Evolutionary conservation across 2,329 filamentous ascomycete species (phyloP).

Genomic region (Scopulariopsis brevicaulis): DNA sequence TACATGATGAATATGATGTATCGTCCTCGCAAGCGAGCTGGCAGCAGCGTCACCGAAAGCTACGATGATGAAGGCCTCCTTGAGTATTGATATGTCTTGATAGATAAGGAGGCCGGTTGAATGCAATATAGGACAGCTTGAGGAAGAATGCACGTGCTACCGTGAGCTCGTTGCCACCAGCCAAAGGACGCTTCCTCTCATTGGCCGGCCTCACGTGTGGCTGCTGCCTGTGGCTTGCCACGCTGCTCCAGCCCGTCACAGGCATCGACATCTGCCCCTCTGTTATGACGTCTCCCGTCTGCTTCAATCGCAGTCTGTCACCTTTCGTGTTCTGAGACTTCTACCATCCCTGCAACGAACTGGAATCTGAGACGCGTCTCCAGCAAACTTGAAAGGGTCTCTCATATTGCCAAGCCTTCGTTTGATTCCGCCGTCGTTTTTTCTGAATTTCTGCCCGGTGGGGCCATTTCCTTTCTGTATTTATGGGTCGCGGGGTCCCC

Average conservation of each 20-base stretch:
- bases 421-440: not conserved
- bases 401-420: not conserved
- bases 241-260: not conserved
- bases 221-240: not conserved
- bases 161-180: not conserved
- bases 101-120: not conserved
- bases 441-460: not conserved
- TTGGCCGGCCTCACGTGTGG: not conserved
- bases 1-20: not conserved
- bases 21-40: no score
- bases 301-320: not conserved
- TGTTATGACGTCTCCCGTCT: slow-evolving; percentile 2
- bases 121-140: not conserved
- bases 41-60: no score
- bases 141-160: not conserved
- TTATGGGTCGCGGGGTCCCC: not conserved
- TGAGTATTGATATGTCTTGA: not conserved
- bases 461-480: not conserved
- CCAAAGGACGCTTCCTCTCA: not conserved
- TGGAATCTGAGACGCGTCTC: not conserved
- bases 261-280: slow-evolving; percentile 1
- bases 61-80: not conserved
- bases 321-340: not conserved
- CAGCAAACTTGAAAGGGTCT: not conserved
- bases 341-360: not conserved